Conservation (phyloP, 768 basidiomycete species). For the Kwoniella pini region DNA sequence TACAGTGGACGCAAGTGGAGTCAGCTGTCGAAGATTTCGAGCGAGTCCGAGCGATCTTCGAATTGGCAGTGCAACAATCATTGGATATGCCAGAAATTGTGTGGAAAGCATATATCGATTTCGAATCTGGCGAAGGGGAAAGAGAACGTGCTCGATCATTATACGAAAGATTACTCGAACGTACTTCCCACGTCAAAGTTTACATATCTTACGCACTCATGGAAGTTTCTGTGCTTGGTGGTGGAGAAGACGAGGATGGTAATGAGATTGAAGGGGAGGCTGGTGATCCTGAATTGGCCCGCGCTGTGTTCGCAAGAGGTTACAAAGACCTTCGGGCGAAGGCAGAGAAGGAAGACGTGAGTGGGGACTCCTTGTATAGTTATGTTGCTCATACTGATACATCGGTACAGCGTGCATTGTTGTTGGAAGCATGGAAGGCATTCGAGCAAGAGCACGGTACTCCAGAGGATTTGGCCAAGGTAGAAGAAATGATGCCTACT, state of each 20-base stretch:
- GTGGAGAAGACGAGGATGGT: conserved; percentile 53
- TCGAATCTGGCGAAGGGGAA: conserved; percentile 91
- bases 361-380: conserved; percentile 27
- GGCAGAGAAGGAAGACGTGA: conserved; percentile 82
- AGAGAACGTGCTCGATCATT: conserved; percentile 77
- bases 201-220: conserved; percentile 96
- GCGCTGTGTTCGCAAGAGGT: conserved; percentile 78
- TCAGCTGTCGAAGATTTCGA: conserved; percentile 79
- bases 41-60: conserved; percentile 90
- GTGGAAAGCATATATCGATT: conserved; percentile 82
- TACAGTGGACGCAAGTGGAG: conserved; percentile 91
- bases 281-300: conserved; percentile 69
- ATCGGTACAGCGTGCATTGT: conserved; percentile 70
- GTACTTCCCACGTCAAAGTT: conserved; percentile 86
- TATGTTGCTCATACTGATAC: neutral
- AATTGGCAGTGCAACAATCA: conserved; percentile 81
- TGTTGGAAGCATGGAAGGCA: conserved; percentile 92
- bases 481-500: conserved; percentile 89
- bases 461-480: conserved; percentile 71
- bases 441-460: conserved; percentile 83
- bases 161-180: conserved; percentile 80
- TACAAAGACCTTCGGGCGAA: conserved; percentile 83
- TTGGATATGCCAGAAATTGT: conserved; percentile 86
- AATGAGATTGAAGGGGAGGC: conserved; percentile 63
- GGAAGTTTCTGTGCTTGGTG: conserved; percentile 67